phyloP scores from a whole-genome alignment of 441 rosid genomes.

The Heliophila coronopifolia region DNA sequence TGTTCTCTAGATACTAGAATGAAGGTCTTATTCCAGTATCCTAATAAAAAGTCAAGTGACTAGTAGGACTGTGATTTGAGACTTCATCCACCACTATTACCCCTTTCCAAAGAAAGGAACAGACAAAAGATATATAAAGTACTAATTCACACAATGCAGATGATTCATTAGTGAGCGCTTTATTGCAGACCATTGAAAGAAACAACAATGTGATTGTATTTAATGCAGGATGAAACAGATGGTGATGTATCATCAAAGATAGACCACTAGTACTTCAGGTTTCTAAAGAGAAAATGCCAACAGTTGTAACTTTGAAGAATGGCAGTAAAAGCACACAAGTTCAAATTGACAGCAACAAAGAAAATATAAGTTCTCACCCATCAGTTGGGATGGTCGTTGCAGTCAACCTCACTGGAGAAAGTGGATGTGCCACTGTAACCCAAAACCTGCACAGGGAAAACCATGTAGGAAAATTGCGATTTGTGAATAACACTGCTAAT shows the following conservation, averaged over 20 bases:
- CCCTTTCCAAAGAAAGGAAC: not conserved
- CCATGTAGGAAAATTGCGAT: constrained; percentile 11
- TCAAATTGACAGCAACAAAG: not conserved
- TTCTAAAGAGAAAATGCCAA: not conserved
- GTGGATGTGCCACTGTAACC: constrained; percentile 58
- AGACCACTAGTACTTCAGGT: constrained; percentile 4
- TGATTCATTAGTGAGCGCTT: constrained; percentile 2
- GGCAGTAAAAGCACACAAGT: not conserved
- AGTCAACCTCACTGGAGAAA: constrained; percentile 63
- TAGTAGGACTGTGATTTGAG: not conserved
- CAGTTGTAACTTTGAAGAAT: constrained; percentile 4
- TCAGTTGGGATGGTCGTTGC: constrained; percentile 53
- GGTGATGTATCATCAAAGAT: not conserved
- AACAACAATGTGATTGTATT: not conserved
- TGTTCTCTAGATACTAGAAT: constrained; percentile 2
- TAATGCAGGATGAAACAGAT: constrained; percentile 7
- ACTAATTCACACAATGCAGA: constrained; percentile 5
- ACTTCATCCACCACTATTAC: not conserved
- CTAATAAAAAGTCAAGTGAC: not conserved
- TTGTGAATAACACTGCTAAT: not conserved
- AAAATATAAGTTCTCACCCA: constrained; percentile 49
- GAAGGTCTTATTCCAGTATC: not conserved
- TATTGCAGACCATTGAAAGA: not conserved
- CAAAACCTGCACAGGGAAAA: constrained; percentile 55
- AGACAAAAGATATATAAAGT: not conserved